These are phyloP conservation scores for Phytophthora pseudosyringae DNA, from an alignment of 352 stramenopile species.

Conservation along the genomic window DNA sequence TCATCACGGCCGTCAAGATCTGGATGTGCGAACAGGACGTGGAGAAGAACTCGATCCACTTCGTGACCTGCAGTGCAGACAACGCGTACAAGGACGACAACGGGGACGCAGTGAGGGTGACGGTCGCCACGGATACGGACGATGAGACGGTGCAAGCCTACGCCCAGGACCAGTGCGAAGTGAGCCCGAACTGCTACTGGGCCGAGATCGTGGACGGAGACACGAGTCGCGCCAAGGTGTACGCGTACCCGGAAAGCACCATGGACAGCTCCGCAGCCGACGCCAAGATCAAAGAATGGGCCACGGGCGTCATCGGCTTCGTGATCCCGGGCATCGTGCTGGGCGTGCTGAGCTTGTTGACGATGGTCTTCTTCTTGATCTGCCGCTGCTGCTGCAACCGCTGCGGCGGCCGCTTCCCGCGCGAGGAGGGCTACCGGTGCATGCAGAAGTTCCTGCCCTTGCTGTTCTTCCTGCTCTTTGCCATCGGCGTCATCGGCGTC, in stretches of 20 bases:
- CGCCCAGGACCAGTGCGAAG: slow-evolving; percentile 45
- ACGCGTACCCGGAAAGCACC: slow-evolving; percentile 40
- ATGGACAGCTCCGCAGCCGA: slow-evolving; percentile 35
- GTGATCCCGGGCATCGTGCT: slow-evolving; percentile 65
- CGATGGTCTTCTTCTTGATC: slow-evolving; percentile 76
- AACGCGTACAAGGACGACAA: slow-evolving; percentile 54
- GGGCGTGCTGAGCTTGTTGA: slow-evolving; percentile 62
- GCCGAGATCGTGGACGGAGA: slow-evolving; percentile 36
- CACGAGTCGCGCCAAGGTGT: slow-evolving; percentile 40
- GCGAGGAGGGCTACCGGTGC: slow-evolving; percentile 70
- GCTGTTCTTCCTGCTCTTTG: slow-evolving; percentile 72
- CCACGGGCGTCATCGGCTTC: slow-evolving; percentile 57
- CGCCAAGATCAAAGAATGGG: slow-evolving; percentile 54
- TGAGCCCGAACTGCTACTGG: slow-evolving; percentile 79
- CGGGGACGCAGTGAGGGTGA: slow-evolving; percentile 39
- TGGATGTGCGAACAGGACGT: slow-evolving; percentile 49
- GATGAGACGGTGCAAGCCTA: slow-evolving; percentile 40
- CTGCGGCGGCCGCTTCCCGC: slow-evolving; percentile 59
- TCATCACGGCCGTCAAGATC: slow-evolving; percentile 67
- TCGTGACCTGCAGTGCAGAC: slow-evolving; percentile 36
- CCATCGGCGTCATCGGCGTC: slow-evolving; percentile 51
- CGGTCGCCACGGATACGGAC: slow-evolving; percentile 29
- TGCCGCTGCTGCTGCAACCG: slow-evolving; percentile 82
- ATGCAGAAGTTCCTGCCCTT: slow-evolving; percentile 73
- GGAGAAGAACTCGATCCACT: slow-evolving; percentile 35